Conservation (phyloP, 2,329 filamentous ascomycete genomes). For the Escovopsis sp. region DNA sequence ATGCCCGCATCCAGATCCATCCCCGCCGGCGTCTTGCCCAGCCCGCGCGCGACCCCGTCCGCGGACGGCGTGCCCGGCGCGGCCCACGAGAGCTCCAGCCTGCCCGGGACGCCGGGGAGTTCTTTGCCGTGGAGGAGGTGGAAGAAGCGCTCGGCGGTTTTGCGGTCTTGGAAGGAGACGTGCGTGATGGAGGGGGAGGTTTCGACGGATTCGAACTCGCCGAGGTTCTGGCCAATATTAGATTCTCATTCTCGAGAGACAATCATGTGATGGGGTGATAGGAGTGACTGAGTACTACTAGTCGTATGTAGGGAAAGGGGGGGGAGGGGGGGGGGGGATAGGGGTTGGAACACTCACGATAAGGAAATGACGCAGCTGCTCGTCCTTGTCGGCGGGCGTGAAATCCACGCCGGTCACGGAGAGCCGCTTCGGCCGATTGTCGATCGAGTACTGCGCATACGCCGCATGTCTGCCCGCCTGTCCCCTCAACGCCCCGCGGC, state of each 20-base stretch:
- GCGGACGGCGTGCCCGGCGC: slow-evolving; percentile 6
- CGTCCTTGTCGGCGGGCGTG: slow-evolving; percentile 46
- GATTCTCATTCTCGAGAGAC: neutral
- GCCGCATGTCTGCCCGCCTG: slow-evolving; percentile 35
- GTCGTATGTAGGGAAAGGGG: neutral
- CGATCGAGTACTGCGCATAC: slow-evolving; percentile 51
- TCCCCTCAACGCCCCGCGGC: slow-evolving; percentile 23
- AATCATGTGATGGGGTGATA: neutral
- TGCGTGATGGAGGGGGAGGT: slow-evolving; percentile 30
- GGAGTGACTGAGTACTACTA: neutral
- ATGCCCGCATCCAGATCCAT: neutral
- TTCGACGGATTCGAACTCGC: slow-evolving; percentile 45
- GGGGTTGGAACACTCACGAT: slow-evolving; percentile 33
- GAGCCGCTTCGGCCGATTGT: slow-evolving; percentile 59
- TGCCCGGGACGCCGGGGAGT: slow-evolving; percentile 46
- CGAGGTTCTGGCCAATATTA: slow-evolving; percentile 33
- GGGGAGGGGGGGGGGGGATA: no score
- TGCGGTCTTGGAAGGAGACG: slow-evolving; percentile 51
- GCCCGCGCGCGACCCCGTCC: no score
- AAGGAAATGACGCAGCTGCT: slow-evolving; percentile 55
- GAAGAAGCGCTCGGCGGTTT: slow-evolving; percentile 56
- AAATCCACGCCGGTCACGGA: slow-evolving; percentile 49
- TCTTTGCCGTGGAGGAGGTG: slow-evolving; percentile 38
- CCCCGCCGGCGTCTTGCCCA: no score
- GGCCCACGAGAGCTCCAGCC: slow-evolving; percentile 51